These are phyloP conservation scores for Agroathelia rolfsii DNA, from an alignment of 1,284 basidiomycete species.

Conservation along the genomic window DNA sequence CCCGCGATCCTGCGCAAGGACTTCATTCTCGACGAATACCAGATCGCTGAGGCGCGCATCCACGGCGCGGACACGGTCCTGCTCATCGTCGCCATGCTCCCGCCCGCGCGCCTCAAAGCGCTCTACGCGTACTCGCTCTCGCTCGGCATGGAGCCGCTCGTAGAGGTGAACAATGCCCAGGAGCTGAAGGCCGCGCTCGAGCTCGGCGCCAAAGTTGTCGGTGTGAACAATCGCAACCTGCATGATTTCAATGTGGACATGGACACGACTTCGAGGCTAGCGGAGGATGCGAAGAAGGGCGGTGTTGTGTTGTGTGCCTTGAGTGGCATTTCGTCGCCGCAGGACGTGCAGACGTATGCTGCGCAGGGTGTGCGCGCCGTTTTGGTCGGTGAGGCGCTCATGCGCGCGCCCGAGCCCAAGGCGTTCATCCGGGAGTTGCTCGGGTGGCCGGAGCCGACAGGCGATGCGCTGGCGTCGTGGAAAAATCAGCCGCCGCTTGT, in stretches of 20 bases:
- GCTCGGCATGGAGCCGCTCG: slow-evolving; percentile 94
- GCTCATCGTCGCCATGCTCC: slow-evolving; percentile 96
- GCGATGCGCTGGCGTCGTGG: slow-evolving; percentile 16
- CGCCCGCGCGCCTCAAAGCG: slow-evolving; percentile 56
- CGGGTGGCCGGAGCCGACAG: slow-evolving; percentile 35
- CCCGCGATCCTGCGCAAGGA: slow-evolving; percentile 97
- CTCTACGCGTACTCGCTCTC: slow-evolving; percentile 77
- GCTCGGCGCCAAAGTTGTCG: slow-evolving; percentile 87
- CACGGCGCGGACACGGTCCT: slow-evolving; percentile 92
- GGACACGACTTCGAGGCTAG: slow-evolving; percentile 87
- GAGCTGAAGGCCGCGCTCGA: slow-evolving; percentile 85
- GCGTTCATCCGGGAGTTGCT: slow-evolving; percentile 82
- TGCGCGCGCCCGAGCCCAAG: slow-evolving; percentile 82
- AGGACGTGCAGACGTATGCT: slow-evolving; percentile 78
- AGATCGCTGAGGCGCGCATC: slow-evolving; percentile 88
- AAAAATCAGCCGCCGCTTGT: slow-evolving; percentile 52
- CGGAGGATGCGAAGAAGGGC: slow-evolving; percentile 69
- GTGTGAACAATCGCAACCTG: slow-evolving; percentile 97
- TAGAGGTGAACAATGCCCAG: slow-evolving; percentile 93
- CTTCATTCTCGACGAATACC: slow-evolving; percentile 92
- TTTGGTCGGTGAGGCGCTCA: slow-evolving; percentile 92
- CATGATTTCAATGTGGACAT: slow-evolving; percentile 98
- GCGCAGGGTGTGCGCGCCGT: slow-evolving; percentile 84
- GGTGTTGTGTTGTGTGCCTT: slow-evolving; percentile 86
- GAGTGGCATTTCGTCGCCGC: slow-evolving; percentile 76